A percentile compares a stretch with the other conserved stretches of the same genome.
phyloP scores from a whole-genome alignment of 805 yeast species.

The Komagataella pastoris region DNA sequence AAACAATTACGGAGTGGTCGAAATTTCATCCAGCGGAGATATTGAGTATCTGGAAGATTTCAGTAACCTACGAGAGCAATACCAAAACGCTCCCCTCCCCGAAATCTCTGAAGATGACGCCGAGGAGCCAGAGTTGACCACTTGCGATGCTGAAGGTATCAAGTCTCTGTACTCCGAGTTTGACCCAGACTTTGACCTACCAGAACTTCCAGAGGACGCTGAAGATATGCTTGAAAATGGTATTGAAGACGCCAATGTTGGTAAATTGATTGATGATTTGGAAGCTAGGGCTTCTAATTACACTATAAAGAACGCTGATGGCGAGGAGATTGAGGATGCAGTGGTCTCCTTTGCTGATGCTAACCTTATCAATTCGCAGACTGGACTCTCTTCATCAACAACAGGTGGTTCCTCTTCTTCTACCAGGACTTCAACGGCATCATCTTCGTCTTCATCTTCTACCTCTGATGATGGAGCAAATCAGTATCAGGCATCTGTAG shows the following conservation, averaged over 20 bases:
- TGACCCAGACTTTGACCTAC: slow-evolving; percentile 34
- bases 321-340: slow-evolving; percentile 18
- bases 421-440: background rate
- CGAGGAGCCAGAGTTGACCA: slow-evolving; percentile 13
- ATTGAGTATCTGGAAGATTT: slow-evolving; percentile 34
- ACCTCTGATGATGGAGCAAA: slow-evolving; percentile 2
- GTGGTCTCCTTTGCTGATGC: slow-evolving; percentile 22
- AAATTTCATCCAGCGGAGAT: slow-evolving; percentile 28
- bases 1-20: slow-evolving; percentile 69
- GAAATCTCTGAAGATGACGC: slow-evolving; percentile 23
- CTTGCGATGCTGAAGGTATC: slow-evolving; percentile 27
- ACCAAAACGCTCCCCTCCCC: slow-evolving; percentile 22
- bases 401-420: slow-evolving; percentile 11
- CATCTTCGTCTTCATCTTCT: slow-evolving; percentile 3
- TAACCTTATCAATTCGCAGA: slow-evolving; percentile 20
- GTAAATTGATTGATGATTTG: slow-evolving; percentile 21
- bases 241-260: slow-evolving; percentile 28
- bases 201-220: slow-evolving; percentile 31
- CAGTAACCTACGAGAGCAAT: slow-evolving; percentile 31
- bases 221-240: slow-evolving; percentile 32
- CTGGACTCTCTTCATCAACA: slow-evolving; percentile 4
- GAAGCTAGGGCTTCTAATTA: slow-evolving; percentile 18
- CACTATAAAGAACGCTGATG: slow-evolving; percentile 22
- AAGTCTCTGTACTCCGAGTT: slow-evolving; percentile 23
- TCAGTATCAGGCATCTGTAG: background rate